phyloP scores from a whole-genome alignment of 2,329 filamentous ascomycete species.

The Mycogone perniciosa region DNA sequence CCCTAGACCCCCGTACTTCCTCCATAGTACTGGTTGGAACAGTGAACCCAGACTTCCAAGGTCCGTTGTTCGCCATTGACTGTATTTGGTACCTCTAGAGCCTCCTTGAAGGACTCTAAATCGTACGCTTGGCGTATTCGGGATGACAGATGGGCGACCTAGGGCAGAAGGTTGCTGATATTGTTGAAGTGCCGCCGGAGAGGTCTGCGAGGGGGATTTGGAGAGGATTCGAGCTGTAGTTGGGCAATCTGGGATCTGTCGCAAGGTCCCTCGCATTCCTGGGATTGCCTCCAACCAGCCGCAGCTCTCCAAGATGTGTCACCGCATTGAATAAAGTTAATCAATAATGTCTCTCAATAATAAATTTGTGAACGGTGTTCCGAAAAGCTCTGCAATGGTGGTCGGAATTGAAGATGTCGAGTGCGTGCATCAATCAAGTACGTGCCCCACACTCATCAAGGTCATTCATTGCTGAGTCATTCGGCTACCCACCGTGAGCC shows the following conservation, averaged over 20 bases:
- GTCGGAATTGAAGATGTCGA: too few species aligned
- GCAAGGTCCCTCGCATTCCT: constrained; percentile 26
- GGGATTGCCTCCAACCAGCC: constrained; percentile 16
- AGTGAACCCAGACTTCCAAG: neutral
- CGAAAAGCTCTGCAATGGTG: too few species aligned
- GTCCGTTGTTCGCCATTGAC: constrained; percentile 10
- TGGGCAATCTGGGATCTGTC: constrained; percentile 15
- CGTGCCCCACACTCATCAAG: neutral
- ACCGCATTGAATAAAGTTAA: constrained; percentile 16
- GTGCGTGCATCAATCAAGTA: too few species aligned
- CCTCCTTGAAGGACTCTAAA: constrained; percentile 9
- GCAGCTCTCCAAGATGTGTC: constrained; percentile 14
- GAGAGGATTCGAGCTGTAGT: constrained; percentile 15
- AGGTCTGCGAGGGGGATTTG: constrained; percentile 1
- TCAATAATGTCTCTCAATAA: neutral
- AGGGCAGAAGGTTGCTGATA: constrained; percentile 14
- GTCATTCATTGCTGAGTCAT: constrained; percentile 30
- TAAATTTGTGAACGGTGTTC: neutral
- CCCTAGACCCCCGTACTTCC: constrained; percentile 17
- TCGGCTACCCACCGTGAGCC: constrained; percentile 19
- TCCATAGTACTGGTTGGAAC: constrained; percentile 14
- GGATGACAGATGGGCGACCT: constrained; percentile 11
- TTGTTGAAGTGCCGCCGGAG: constrained; percentile 3
- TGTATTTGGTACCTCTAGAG: constrained; percentile 2
- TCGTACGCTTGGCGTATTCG: constrained; percentile 2